These are phyloP conservation scores for Dactylellina parvicollis DNA, from an alignment of 2,329 filamentous ascomycete species.

Conservation along the genomic window DNA sequence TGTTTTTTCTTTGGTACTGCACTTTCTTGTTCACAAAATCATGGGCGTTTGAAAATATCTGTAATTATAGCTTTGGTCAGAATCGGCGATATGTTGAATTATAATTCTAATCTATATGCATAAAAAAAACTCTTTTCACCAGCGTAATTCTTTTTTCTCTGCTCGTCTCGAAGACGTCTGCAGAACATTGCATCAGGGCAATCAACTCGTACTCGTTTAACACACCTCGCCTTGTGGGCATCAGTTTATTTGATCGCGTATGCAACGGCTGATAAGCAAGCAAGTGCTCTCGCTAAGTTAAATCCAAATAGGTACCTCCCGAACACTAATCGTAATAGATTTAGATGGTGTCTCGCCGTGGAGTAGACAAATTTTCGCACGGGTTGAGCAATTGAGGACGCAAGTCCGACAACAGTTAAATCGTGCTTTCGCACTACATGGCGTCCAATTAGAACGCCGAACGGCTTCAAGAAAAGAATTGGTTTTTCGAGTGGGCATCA, in stretches of 20 bases:
- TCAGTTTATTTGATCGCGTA: slow-evolving; percentile 1
- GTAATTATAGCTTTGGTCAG: slow-evolving; percentile 52
- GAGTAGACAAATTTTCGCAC: neutral
- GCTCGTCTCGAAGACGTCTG: neutral
- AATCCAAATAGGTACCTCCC: neutral
- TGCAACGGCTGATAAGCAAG: slow-evolving; percentile 9
- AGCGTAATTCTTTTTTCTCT: neutral
- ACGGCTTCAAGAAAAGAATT: slow-evolving; percentile 27
- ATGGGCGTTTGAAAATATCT: slow-evolving; percentile 50
- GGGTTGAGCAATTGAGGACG: neutral
- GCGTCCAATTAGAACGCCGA: slow-evolving; percentile 28
- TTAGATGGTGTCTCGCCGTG: neutral
- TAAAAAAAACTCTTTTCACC: slow-evolving; percentile 10
- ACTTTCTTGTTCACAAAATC: slow-evolving; percentile 34
- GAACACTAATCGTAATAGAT: neutral
- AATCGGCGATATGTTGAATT: slow-evolving; percentile 50
- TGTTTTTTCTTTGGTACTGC: slow-evolving; percentile 8
- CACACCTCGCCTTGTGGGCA: neutral
- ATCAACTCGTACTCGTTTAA: neutral
- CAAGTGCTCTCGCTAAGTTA: slow-evolving; percentile 6
- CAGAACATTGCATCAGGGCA: neutral
- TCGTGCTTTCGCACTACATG: slow-evolving; percentile 25
- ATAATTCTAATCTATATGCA: slow-evolving; percentile 54
- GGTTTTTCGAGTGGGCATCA: slow-evolving; percentile 17
- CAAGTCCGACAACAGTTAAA: slow-evolving; percentile 18